Base-by-base conservation (phyloP, 164 flowering plant genomes). In the Saururus chinensis region DNA sequence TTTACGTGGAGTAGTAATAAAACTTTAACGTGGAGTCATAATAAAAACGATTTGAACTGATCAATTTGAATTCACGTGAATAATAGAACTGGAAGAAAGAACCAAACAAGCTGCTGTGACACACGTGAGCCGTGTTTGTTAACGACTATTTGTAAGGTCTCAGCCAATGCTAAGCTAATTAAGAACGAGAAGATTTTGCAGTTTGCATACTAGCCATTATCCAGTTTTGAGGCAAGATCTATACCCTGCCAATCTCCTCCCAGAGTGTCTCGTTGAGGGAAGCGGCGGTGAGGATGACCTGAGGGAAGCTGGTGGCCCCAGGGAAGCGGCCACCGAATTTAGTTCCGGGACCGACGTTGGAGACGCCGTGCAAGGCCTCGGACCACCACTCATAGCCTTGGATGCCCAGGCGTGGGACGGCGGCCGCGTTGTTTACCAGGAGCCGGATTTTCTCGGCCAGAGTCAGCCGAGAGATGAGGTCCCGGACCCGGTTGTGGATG, bases 331-430 rank as follows among this genome's bases (percentile, higher is more conserved):
- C 89, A 11, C 75, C 81, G 57, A 89, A 92, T 61, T 65, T 76
- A 4, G 84, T 77, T 9, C 96, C 98, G 0, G 96, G 95, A 0
- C 96, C 96, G 59, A 80, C 87, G 64, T 83, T 79, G 21, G 96
- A 87, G 7, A 92, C 89, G 20, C 76, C 81, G 58, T 42, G 49
- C 1, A 42, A 10, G 5, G 49, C 49, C 49, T 42, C 98, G 9
- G 96, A 89, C 98, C 98, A 93, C 98, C 98, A 93, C 75, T 89
- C 95, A 56, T 92, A 89, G 17, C 81, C 82, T 57, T 65, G 67
- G 56, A 92, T 82, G 57, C 96, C 96, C n/a, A 92, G 85, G 67
- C 95, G 66, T 9, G 89, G 84, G 54, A 89, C 85, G 2, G 81
- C 70, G 0, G 79, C 81, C 0, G 98, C 95, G 64, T 77, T 81